These are phyloP conservation scores for Dioszegia crocea DNA, from an alignment of 768 basidiomycete species.

Conservation along the genomic window DNA sequence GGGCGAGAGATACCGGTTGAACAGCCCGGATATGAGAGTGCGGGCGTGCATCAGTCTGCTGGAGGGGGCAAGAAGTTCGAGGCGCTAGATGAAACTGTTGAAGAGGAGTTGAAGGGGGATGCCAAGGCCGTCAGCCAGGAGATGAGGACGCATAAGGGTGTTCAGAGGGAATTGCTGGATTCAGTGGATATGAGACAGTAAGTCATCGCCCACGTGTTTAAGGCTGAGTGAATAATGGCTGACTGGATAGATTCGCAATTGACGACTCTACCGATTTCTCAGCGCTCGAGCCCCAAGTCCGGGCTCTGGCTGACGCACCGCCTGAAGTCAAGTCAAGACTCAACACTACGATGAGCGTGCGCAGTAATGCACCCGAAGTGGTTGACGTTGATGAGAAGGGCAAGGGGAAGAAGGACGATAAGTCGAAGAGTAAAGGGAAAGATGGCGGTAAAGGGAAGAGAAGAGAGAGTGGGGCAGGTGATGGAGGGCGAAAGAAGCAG, in stretches of 20 bases:
- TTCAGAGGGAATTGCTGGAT: slow-evolving; percentile 82
- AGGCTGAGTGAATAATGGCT: background rate
- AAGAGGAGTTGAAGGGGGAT: slow-evolving; percentile 60
- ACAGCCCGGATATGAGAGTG: slow-evolving; percentile 31
- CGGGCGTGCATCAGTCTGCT: slow-evolving; percentile 18
- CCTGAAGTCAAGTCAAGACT: slow-evolving; percentile 53
- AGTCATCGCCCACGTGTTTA: slow-evolving; percentile 49
- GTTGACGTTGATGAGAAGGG: slow-evolving; percentile 58
- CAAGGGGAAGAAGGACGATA: slow-evolving; percentile 35
- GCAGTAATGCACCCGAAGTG: slow-evolving; percentile 48
- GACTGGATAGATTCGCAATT: slow-evolving; percentile 56
- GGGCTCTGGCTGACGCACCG: slow-evolving; percentile 51
- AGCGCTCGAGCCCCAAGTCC: slow-evolving; percentile 68
- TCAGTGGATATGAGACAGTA: slow-evolving; percentile 82
- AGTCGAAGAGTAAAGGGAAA: slow-evolving; percentile 20
- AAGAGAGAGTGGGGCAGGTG: slow-evolving; percentile 22
- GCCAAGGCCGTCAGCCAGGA: slow-evolving; percentile 54
- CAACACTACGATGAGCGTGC: slow-evolving; percentile 74
- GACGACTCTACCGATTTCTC: slow-evolving; percentile 71
- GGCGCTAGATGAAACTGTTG: slow-evolving; percentile 52
- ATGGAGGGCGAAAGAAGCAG: slow-evolving; percentile 25
- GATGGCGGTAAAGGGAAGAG: slow-evolving; percentile 18
- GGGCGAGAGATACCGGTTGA: slow-evolving; percentile 55
- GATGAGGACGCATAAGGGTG: slow-evolving; percentile 51
- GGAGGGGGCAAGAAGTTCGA: slow-evolving; percentile 5